phyloP scores from a whole-genome alignment of 1,284 basidiomycete genomes.

The Xerocomus nothofagi region DNA sequence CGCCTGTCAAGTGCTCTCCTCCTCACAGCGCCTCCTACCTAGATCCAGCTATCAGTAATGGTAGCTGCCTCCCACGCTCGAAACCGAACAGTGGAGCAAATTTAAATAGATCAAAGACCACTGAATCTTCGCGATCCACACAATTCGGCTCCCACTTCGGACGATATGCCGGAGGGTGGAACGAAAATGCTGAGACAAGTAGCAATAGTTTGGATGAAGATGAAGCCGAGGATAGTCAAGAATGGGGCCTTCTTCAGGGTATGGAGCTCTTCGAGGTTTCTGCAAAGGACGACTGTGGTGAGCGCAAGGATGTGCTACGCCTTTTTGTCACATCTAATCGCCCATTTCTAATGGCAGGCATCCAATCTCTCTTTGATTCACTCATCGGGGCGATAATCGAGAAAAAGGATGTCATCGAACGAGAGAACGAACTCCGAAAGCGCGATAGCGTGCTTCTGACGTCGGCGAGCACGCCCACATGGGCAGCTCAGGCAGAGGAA shows the following conservation, averaged over 20 bases:
- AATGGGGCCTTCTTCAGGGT: conserved; percentile 76
- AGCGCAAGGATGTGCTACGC: conserved; percentile 25
- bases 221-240: conserved; percentile 61
- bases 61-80: conserved; percentile 41
- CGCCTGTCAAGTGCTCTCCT: conserved; percentile 41
- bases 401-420: conserved; percentile 74
- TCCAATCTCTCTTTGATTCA: conserved; percentile 71
- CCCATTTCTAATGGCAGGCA: conserved; percentile 49
- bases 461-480: conserved; percentile 58
- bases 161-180: conserved; percentile 48
- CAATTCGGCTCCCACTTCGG: conserved; percentile 57
- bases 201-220: conserved; percentile 69
- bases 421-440: conserved; percentile 73
- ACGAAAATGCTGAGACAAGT: conserved; percentile 56
- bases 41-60: conserved; percentile 46
- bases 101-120: conserved; percentile 49
- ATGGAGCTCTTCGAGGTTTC: conserved; percentile 87
- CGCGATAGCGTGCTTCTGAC: conserved; percentile 78
- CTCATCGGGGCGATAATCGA: conserved; percentile 76
- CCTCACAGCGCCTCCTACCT: conserved; percentile 54
- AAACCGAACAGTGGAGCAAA: conserved; percentile 34
- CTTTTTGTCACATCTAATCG: conserved; percentile 10
- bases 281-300: conserved; percentile 79
- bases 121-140: conserved; percentile 42
- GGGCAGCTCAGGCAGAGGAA: conserved; percentile 77